Percentiles rank a stretch among this genome's conserved stretches.
Evolutionary conservation across 2,329 filamentous ascomycete genomes (phyloP).

Genomic region (Aspergillus sp.): DNA sequence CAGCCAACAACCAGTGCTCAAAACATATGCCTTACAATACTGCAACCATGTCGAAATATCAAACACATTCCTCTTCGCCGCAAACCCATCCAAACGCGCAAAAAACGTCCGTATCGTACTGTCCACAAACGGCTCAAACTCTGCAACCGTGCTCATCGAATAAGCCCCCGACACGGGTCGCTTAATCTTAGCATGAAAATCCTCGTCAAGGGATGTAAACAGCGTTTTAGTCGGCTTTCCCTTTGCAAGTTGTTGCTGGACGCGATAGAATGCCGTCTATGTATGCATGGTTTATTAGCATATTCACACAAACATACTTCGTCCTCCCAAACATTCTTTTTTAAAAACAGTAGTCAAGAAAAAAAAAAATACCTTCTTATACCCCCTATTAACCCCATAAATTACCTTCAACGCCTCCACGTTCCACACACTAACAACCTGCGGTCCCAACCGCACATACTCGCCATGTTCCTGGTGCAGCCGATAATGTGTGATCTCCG

Average conservation of each 20-base stretch:
- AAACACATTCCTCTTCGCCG: conserved; percentile 11
- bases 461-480: background rate
- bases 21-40: conserved; percentile 9
- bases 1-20: conserved; percentile 14
- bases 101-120: conserved; percentile 14
- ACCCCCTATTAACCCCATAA: conserved; percentile 26
- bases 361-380: conserved; percentile 16
- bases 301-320: no score
- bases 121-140: conserved; percentile 44
- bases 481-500: background rate
- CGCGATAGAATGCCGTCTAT: background rate
- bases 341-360: no score
- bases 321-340: no score
- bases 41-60: conserved; percentile 38
- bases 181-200: conserved; percentile 42
- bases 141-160: conserved; percentile 44
- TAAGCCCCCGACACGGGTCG: conserved; percentile 44
- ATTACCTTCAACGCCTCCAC: conserved; percentile 23
- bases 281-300: background rate
- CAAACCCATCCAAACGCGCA: background rate
- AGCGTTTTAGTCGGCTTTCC: background rate
- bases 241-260: background rate
- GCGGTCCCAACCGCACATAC: conserved; percentile 7
- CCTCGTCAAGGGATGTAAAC: background rate
- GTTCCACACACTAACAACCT: conserved; percentile 26